Evolutionary conservation across 306 rosid genomes (phyloP).

Genomic region (Arachis hypogaea): DNA sequence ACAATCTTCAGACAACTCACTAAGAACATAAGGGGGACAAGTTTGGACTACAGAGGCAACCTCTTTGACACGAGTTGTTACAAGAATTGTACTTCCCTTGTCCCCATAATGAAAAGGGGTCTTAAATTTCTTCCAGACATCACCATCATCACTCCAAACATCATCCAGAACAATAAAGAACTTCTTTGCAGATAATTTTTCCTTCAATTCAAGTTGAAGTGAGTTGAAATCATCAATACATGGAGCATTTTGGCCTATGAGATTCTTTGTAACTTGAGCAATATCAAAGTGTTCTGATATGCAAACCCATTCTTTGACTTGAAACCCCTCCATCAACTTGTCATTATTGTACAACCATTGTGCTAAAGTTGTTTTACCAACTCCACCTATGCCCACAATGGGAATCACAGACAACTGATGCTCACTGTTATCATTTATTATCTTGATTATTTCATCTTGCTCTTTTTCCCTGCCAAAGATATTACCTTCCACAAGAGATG

Average conservation of each 20-base stretch:
- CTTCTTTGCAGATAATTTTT: not conserved
- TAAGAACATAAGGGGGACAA: not conserved
- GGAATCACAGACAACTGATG: not conserved
- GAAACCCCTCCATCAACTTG: not conserved
- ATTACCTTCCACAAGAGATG: not conserved
- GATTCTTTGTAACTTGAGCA: not conserved
- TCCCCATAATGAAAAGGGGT: not conserved
- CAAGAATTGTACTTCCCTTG: not conserved
- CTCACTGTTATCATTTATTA: not conserved
- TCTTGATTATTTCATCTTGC: not conserved
- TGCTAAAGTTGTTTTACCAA: slow-evolving; percentile 19
- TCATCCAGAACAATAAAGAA: slow-evolving; percentile 18
- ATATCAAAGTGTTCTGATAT: not conserved
- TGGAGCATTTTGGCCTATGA: not conserved
- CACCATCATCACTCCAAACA: slow-evolving; percentile 3
- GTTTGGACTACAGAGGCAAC: not conserved
- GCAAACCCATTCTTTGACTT: slow-evolving; percentile 10
- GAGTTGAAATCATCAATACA: not conserved
- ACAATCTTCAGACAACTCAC: not conserved
- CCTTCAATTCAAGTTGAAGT: slow-evolving; percentile 15
- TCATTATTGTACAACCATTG: not conserved
- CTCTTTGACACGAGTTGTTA: not conserved
- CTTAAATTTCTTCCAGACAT: not conserved
- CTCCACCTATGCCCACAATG: slow-evolving; percentile 1
- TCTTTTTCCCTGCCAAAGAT: slow-evolving; percentile 20